These are phyloP conservation scores for Macadamia integrifolia DNA, from an alignment of 164 flowering plant genomes.

Conservation along the genomic window DNA sequence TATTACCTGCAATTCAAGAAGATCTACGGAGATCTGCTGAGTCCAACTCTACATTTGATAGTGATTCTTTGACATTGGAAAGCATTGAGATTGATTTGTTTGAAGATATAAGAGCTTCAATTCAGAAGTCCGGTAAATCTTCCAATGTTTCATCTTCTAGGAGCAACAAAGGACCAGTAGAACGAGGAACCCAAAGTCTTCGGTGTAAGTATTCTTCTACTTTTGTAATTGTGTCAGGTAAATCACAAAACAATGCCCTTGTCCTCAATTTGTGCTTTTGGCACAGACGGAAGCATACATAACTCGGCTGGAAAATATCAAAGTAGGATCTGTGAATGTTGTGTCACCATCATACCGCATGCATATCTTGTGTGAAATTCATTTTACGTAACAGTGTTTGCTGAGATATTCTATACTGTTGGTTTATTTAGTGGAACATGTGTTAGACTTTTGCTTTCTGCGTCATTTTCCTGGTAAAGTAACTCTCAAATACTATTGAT, in stretches of 20 bases:
- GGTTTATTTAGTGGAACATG: neutral
- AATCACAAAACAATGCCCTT: neutral
- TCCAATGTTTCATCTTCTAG: slow-evolving; percentile 19
- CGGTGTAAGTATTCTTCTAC: slow-evolving; percentile 33
- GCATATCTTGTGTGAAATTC: neutral
- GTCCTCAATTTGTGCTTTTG: no score
- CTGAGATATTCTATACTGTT: neutral
- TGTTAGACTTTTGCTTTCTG: neutral
- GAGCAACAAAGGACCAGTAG: slow-evolving; percentile 16
- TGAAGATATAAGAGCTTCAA: slow-evolving; percentile 75
- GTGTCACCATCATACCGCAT: neutral
- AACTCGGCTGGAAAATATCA: neutral
- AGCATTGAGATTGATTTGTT: slow-evolving; percentile 69
- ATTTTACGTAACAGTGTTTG: neutral
- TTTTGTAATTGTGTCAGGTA: neutral
- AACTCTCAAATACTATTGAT: neutral
- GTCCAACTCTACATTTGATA: slow-evolving; percentile 61
- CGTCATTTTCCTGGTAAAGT: neutral
- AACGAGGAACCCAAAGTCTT: slow-evolving; percentile 12
- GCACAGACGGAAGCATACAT: neutral
- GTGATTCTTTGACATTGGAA: slow-evolving; percentile 59
- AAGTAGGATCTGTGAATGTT: neutral
- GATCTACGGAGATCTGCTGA: slow-evolving; percentile 62
- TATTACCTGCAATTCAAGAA: slow-evolving; percentile 72
- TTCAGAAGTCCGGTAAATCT: slow-evolving; percentile 48